Conservation (phyloP, 345 rosid species). For the Arabidopsis thaliana region DNA sequence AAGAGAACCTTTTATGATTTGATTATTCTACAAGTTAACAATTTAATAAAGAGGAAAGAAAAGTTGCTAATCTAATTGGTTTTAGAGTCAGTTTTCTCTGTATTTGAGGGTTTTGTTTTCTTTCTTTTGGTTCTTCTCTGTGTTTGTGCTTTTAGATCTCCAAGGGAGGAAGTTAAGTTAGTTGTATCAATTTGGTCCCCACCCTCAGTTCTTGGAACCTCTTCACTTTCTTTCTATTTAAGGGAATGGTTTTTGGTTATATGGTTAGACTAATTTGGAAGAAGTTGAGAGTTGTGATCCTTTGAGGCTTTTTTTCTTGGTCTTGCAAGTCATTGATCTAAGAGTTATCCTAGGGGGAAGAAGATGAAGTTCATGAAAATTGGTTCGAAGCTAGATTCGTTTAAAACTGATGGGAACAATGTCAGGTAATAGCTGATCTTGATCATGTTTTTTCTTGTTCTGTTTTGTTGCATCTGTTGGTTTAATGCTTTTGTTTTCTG, state of each 20-base stretch:
- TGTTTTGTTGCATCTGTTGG: neutral
- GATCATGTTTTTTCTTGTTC: slow-evolving; percentile 10
- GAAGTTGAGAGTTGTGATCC: slow-evolving; percentile 31
- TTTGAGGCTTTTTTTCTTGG: slow-evolving; percentile 21
- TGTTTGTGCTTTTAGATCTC: slow-evolving; percentile 61
- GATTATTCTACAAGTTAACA: slow-evolving; percentile 35
- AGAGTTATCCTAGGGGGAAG: slow-evolving; percentile 12
- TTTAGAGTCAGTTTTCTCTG: slow-evolving; percentile 43
- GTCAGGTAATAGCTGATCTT: slow-evolving; percentile 40
- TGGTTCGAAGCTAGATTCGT: slow-evolving; percentile 81
- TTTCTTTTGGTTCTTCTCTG: slow-evolving; percentile 39
- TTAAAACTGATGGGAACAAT: slow-evolving; percentile 56
- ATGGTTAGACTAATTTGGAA: slow-evolving; percentile 22
- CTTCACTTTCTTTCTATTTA: slow-evolving; percentile 47
- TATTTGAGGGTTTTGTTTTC: slow-evolving; percentile 37
- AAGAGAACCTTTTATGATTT: slow-evolving; percentile 29
- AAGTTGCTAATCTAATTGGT: slow-evolving; percentile 35
- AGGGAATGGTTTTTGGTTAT: slow-evolving; percentile 37
- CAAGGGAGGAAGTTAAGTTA: slow-evolving; percentile 54
- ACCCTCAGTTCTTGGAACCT: slow-evolving; percentile 50
- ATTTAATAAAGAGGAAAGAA: slow-evolving; percentile 21
- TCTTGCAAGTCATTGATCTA: slow-evolving; percentile 15
- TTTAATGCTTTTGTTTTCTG: neutral
- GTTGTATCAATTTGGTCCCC: slow-evolving; percentile 63
- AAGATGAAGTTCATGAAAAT: slow-evolving; percentile 97